Evolutionary conservation across 148 eudicot genomes (phyloP), one percentile per base, ranked within the genome.

Genomic region (Dysphania ambrosioides): DNA sequence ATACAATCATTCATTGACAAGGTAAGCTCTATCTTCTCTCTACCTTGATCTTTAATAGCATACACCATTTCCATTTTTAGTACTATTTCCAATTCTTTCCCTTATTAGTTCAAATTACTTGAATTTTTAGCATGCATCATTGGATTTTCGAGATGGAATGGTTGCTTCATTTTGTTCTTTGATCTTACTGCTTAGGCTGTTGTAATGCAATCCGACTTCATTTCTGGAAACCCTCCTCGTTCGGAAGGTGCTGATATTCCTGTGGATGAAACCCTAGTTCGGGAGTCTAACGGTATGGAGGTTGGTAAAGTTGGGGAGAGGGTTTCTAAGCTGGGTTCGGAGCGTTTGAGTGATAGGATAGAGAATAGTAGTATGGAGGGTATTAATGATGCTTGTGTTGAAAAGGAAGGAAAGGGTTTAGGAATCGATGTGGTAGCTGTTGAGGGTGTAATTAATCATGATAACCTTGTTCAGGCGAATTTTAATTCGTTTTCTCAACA

Each of bases 381-480:
- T 61, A 47, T 12, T 24, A 24, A 15, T 32, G 70, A 30, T 56
- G 12, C 29, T 75, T 24, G 30, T 60, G 67, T 40, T 72, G 40
- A 27, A 36, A 32, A 61, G 34, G 32, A 29, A 13, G 42, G 29
- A 11, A 68, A 75, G 2, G 51, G 27, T n/a, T 24, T 21, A 44
- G 47, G 38, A 32, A n/a, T 12, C 2, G 35, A 32, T 56, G 2
- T 40, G 6, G 13, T 41, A 12, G 71, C n/a, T 65, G 29, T 35
- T 51, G 77, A 55, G 40, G 68, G 60, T 76, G 56, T 53, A 27
- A 36, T 68, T 68, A 42, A 71, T 51, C 62, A 34, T 29, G 51
- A 3, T 44, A 23, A 34, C 63, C 30, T 10, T 24, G 66, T 23
- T 57, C 36, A 67, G 78, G 78, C 49, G 8, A 36, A 41, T 34